These are phyloP conservation scores for Coniochaeta ligniaria DNA, from an alignment of 2,329 filamentous ascomycete species.

Conservation along the genomic window DNA sequence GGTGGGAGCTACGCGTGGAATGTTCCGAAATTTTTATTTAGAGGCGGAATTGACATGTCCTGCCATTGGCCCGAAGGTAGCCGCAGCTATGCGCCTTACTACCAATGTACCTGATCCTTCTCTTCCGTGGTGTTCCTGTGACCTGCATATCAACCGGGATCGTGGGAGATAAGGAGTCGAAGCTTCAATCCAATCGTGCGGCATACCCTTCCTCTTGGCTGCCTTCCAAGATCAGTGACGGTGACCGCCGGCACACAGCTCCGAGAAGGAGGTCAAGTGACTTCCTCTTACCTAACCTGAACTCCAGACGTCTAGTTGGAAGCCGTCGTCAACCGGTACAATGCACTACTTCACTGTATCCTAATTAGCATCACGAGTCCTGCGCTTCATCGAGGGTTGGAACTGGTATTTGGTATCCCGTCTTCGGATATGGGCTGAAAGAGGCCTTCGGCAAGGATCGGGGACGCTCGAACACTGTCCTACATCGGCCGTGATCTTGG, in stretches of 20 bases:
- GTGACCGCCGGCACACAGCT: not conserved
- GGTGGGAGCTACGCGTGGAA: not conserved
- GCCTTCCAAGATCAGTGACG: not conserved
- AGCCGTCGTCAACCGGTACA: too few relatives aligned
- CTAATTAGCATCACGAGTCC: too few relatives aligned
- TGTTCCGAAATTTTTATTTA: not conserved
- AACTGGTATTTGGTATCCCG: too few relatives aligned
- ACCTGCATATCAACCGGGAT: not conserved
- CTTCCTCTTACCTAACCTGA: not conserved
- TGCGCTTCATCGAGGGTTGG: too few relatives aligned
- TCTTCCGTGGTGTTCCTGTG: not conserved
- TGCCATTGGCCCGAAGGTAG: not conserved
- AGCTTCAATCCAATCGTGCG: not conserved
- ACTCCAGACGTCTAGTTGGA: not conserved
- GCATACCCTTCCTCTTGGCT: not conserved
- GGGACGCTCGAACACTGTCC: too few relatives aligned
- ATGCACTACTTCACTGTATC: too few relatives aligned
- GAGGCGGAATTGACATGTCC: not conserved
- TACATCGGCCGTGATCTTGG: too few relatives aligned
- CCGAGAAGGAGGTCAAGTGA: not conserved
- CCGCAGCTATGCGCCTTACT: not conserved
- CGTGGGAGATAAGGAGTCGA: not conserved
- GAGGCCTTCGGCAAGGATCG: too few relatives aligned
- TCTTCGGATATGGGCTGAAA: too few relatives aligned
- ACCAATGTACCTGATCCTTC: not conserved